A percentile compares a stretch with the other conserved stretches of the same genome.
Conservation (phyloP, 2,329 filamentous ascomycete genomes). For the Aspergillus ochraceus region DNA sequence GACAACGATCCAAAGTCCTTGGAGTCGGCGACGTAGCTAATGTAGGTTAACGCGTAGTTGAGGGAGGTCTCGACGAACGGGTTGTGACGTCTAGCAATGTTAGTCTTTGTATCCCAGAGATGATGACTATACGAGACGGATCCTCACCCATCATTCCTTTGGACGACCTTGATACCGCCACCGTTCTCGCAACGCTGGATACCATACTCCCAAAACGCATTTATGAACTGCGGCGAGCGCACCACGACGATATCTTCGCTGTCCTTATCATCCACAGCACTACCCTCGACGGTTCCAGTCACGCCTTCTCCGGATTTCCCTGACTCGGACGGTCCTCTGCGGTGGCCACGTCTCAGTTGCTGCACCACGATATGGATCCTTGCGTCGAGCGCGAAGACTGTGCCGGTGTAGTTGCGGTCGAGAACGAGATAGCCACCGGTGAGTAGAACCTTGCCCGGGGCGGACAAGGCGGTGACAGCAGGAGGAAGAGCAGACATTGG, state of each 20-base stretch:
- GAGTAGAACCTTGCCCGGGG: constrained; percentile 92
- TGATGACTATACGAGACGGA: not conserved
- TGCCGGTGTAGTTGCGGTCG: constrained; percentile 78
- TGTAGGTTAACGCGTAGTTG: constrained; percentile 83
- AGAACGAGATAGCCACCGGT: constrained; percentile 94
- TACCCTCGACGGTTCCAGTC: constrained; percentile 11
- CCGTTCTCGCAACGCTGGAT: constrained; percentile 68
- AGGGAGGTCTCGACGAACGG: constrained; percentile 91
- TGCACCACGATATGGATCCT: constrained; percentile 63
- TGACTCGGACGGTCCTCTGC: constrained; percentile 17
- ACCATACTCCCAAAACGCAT: constrained; percentile 85
- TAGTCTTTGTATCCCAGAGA: not conserved
- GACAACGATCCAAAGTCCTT: constrained; percentile 65
- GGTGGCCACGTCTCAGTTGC: constrained; percentile 46
- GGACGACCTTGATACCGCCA: constrained; percentile 79
- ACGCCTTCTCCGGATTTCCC: constrained; percentile 12
- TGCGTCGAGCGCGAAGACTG: constrained; percentile 65
- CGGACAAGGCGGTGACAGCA: constrained; percentile 66
- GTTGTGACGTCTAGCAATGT: constrained; percentile 59
- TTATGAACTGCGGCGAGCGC: constrained; percentile 84
- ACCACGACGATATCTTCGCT: constrained; percentile 73
- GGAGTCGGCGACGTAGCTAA: constrained; percentile 49
- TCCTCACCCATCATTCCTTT: constrained; percentile 48
- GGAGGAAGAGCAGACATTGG: constrained; percentile 12
- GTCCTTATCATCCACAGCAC: constrained; percentile 58